Base-by-base conservation (phyloP, 2,329 filamentous ascomycete genomes). In the Taxawa tesnikishii region DNA sequence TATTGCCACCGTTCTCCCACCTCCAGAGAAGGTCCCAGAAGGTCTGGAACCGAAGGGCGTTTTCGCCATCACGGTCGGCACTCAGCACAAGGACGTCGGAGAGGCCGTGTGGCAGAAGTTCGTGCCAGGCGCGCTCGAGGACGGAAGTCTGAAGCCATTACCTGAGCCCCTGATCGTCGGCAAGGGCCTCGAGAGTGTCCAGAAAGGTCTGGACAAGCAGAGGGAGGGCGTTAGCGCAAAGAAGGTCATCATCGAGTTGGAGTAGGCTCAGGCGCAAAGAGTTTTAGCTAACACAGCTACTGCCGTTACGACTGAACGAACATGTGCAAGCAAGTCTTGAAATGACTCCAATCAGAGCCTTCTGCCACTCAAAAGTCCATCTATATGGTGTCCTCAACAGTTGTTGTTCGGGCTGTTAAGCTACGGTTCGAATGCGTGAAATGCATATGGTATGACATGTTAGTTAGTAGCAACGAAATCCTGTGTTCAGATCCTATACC, bases 181-280 rank as follows among this genome's bases (percentile, higher is more conserved):
- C 1, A 52, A 55, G 37, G 59, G 59, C 9, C 33, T 62, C 17
- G 48, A 53, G 24, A 46, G 39, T 11, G 45, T 61, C 15, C 51
- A 59, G 28, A 45, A 47, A 7, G 59, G 48, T 6, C 34, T 60
- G 8, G 51, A 58, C 34, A 51, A 43, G 39, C 46, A 49, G 33
- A 56, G 50, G 41, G 46, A 44, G 28, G 59, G 58, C 15, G 57
- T 62, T 7, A 54, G 48, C 37, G 58, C 54, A 7, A 46, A 43
- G 37, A 62, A 62, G 42, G 40, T 62, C 8, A 55, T 59, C 6
- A 49, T 61, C 19, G 38, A 41, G 38, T 29, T 41, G 11, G 24
- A 26, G 16, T 28, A 12, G 14, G 16, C 17, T n/a, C n/a, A n/a
- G n/a, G n/a, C n/a, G n/a, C n/a, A n/a, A n/a, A n/a, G n/a, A n/a